Conservation (phyloP, 2,329 filamentous ascomycete genomes). For the Fusarium sp. region DNA sequence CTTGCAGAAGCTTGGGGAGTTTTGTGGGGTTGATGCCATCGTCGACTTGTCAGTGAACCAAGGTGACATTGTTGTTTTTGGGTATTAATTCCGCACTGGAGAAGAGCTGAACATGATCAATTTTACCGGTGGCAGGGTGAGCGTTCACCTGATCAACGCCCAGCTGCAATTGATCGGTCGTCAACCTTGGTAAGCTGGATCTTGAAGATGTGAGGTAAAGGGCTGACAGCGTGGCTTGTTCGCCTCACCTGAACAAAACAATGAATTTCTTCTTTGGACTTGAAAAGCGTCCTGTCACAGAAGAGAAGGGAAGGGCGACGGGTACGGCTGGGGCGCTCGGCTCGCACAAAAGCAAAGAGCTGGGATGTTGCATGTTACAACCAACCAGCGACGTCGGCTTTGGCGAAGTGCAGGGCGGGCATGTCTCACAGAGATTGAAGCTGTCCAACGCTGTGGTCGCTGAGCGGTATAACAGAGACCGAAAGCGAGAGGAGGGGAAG, state of each 20-base stretch:
- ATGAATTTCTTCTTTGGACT: not conserved
- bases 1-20: constrained; percentile 33
- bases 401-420: constrained; percentile 18
- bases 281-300: not conserved
- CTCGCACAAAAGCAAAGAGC: constrained; percentile 1
- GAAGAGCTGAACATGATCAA: not conserved
- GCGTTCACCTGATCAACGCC: not conserved
- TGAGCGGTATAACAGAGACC: constrained; percentile 12
- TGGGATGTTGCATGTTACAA: constrained; percentile 11
- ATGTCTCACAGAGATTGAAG: constrained; percentile 37
- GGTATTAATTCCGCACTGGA: constrained; percentile 19
- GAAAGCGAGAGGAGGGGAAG: constrained; percentile 1
- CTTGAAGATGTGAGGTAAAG: not conserved
- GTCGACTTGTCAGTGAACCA: not conserved
- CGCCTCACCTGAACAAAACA: not conserved
- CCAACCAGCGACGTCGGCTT: constrained; percentile 18
- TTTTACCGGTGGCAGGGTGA: not conserved
- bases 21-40: constrained; percentile 33
- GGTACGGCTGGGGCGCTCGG: constrained; percentile 5
- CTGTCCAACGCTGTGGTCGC: constrained; percentile 6
- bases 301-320: not conserved
- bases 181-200: not conserved
- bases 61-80: constrained; percentile 14
- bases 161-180: not conserved
- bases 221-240: not conserved